phyloP scores from a whole-genome alignment of 2,329 filamentous ascomycete species.

The Dactylellina haptotyla region DNA sequence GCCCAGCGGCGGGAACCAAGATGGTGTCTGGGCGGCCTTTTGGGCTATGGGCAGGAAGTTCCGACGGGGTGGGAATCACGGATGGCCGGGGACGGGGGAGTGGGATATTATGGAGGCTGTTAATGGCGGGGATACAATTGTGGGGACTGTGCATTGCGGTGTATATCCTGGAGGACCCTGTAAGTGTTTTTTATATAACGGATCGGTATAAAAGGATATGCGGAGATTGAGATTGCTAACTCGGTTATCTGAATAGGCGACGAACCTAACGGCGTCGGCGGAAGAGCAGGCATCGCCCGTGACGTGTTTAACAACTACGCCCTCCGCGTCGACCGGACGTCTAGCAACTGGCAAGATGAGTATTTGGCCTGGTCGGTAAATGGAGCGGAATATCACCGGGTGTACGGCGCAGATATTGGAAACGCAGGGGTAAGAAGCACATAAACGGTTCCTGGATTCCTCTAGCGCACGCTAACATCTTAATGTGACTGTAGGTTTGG shows the following conservation, averaged over 20 bases:
- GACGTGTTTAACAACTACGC: constrained; percentile 61
- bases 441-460: neutral
- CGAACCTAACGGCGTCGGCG: constrained; percentile 20
- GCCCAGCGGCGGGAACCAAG: constrained; percentile 11
- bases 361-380: constrained; percentile 62
- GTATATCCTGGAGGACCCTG: constrained; percentile 59
- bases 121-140: constrained; percentile 61
- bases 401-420: constrained; percentile 58
- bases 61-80: constrained; percentile 60
- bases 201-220: constrained; percentile 58
- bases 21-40: constrained; percentile 64
- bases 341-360: constrained; percentile 58
- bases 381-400: constrained; percentile 57
- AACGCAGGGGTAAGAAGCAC: constrained; percentile 47
- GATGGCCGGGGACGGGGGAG: constrained; percentile 64
- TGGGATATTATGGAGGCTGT: constrained; percentile 64
- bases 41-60: constrained; percentile 63
- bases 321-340: constrained; percentile 60
- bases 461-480: neutral
- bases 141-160: constrained; percentile 64
- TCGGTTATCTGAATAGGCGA: constrained; percentile 25
- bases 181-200: constrained; percentile 59
- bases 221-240: constrained; percentile 58
- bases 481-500: constrained; percentile 58
- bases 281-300: constrained; percentile 24